Conservation (phyloP, 1,284 basidiomycete species). For the Heliocybe sulcata region DNA sequence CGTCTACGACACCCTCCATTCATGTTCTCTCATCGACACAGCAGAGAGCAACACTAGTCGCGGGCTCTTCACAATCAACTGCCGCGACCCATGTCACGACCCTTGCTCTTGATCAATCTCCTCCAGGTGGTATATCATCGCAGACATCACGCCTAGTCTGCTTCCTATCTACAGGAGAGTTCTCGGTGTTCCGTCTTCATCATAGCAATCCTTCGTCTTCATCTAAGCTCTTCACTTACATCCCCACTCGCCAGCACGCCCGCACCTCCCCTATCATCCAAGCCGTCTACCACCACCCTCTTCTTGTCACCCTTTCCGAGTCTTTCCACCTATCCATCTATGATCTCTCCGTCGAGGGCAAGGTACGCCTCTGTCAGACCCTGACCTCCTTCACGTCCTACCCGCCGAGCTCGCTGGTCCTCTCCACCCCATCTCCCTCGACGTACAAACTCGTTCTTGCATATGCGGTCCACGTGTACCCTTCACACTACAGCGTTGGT, state of each 20-base stretch:
- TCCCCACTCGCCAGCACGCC: conserved; percentile 30
- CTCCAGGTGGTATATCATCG: conserved; percentile 28
- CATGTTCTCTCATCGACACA: conserved; percentile 18
- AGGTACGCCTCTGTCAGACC: conserved; percentile 49
- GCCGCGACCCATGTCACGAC: conserved; percentile 39
- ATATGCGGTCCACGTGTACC: conserved; percentile 72
- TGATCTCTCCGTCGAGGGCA: conserved; percentile 42
- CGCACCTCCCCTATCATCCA: conserved; percentile 45
- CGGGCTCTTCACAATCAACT: conserved; percentile 15
- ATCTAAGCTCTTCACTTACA: conserved; percentile 36
- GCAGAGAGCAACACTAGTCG: conserved; percentile 21
- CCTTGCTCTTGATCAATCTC: conserved; percentile 65
- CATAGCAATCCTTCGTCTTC: conserved; percentile 34
- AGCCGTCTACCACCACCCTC: conserved; percentile 69
- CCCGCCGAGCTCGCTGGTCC: conserved; percentile 63
- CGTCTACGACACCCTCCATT: conserved; percentile 18
- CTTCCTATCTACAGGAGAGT: conserved; percentile 65
- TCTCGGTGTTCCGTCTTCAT: conserved; percentile 47
- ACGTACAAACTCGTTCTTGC: conserved; percentile 69
- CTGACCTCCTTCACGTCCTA: conserved; percentile 68
- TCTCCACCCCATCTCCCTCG: conserved; percentile 47
- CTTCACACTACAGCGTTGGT: conserved; percentile 73
- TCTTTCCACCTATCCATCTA: conserved; percentile 63
- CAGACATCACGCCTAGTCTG: conserved; percentile 31
- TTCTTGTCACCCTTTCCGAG: conserved; percentile 63